Evolutionary conservation across 495 filamentous ascomycete genomes (phyloP), one percentile per base, ranked within the genome.

Genomic region (Penicillium cosmopolitanum): DNA sequence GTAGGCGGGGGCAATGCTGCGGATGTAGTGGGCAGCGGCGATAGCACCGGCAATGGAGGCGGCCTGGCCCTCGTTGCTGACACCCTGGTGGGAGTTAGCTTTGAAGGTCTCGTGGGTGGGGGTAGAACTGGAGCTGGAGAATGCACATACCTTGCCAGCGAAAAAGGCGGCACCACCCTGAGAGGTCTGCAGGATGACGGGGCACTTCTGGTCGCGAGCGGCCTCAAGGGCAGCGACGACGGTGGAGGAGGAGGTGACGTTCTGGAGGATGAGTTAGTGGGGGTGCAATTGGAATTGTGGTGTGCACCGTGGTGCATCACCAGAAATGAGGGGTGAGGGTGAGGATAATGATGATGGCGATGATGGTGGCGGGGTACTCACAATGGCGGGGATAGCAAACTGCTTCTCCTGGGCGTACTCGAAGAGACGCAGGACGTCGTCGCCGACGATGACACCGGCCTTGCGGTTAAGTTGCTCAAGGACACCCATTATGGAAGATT

Each of bases 151-250:
- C 87, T 96, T 96, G 75, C 93, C 94, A 67, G 88, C 88, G 74
- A 97, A 97, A 86, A 89, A 97, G 63, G 92, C 93, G 38, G 93
- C 89, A 76, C 95, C 95, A 68, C 95, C 94, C 78, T 97, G 90
- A 67, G 90, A 94, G 65, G 91, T 79, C 80, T 97, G 93, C 57
- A 97, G 85, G 73, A 96, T 89, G 77, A 97, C 86, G 51, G 94
- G 93, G 50, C 89, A 83, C 68, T 92, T 94, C 66, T 84, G 77
- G 71, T 98, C 95, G 60, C 92, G 86, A 57, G 95, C 95, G 64
- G 96, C 96, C 80, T 99, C 95, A 54, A 98, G 90, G 19, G 89
- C 79, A 65, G 92, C 87, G 61, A 97, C 87, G 50, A 89, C 92
- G 51, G 93, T 96, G 61, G 90, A 95, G 52, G 89, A 93, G 50